Evolutionary conservation across 2,329 filamentous ascomycete species (phyloP), one percentile per base, ranked within the genome.

Genomic region (Elsinoe fawcettii): DNA sequence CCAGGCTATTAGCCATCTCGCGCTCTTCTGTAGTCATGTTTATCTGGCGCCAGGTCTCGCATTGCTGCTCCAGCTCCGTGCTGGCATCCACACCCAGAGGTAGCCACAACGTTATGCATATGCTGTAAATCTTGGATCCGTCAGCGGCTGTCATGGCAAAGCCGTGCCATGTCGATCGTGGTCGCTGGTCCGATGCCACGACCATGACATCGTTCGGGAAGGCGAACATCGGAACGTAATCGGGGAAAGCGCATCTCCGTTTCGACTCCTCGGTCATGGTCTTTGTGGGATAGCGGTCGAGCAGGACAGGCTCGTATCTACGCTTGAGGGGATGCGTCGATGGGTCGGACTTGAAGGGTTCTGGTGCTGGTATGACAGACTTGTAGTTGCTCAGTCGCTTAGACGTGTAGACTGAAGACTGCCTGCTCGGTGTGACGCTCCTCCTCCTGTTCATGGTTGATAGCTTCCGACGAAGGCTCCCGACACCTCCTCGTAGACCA

Each of bases 151-250:
- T 99, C 93, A 99, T 97, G 61, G 90, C 91, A 68, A 99, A 99
- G 51, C 93, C 93, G 73, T 99, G 93, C 93, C 93, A 99, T 22
- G 91, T 96, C n/a, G 93, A 92, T 60, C 90, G 81, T 1, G 93
- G 93, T 60, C 91, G 82, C 69, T 96, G 90, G 67, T 99, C 93
- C 1, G 91, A 91, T 1, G 93, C 96, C 8, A 97, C 89, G 55
- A 99, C 93, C 62, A 90, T 90, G 65, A 99, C 93, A 70, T 99
- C 93, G 71, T 97, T 96, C 46, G 93, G 93, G 66, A 97, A 99
- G 56, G 93, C 91, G 72, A 99, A 99, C 93, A 99, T 97, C 58
- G 93, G 93, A 16, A 99, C 90, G 66, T 96, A 99, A 69, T 99
- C 93, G 0, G 93, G 93, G 67, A 99, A 97, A 58, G 82, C 85